Percentiles rank a stretch among this genome's conserved stretches.
These are phyloP conservation scores for Flaveria ramosissima DNA, from an alignment of 129 eudicot species.

Conservation along the genomic window DNA sequence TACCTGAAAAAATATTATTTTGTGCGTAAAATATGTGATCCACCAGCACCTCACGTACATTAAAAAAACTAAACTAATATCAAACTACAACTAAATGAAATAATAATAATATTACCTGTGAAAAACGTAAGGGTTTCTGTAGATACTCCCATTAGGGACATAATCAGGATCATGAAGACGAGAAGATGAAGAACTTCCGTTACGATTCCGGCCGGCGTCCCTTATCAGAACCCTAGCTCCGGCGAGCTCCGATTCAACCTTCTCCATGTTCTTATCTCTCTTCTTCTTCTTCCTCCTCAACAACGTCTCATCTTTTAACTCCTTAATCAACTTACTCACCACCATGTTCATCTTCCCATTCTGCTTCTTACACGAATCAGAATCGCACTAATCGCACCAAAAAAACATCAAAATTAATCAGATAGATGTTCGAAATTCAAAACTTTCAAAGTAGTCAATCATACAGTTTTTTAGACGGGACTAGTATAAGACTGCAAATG, in stretches of 20 bases:
- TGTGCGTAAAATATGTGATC: not conserved
- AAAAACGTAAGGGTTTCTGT: conserved; percentile 61
- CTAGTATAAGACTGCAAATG: too few relatives aligned
- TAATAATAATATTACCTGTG: conserved; percentile 51
- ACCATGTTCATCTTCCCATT: conserved; percentile 64
- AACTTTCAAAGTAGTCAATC: too few relatives aligned
- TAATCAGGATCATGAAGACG: conserved; percentile 49
- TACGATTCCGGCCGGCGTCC: conserved; percentile 35
- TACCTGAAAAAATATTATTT: not conserved
- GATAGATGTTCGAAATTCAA: too few relatives aligned
- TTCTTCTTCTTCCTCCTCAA: conserved; percentile 42
- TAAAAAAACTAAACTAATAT: not conserved
- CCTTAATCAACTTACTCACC: conserved; percentile 47
- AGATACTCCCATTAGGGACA: conserved; percentile 69
- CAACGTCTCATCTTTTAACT: conserved; percentile 42
- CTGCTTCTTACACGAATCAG: conserved; percentile 42
- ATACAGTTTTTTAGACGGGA: too few relatives aligned
- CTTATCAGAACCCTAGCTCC: conserved; percentile 68
- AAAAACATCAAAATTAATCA: not conserved
- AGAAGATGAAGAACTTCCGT: conserved; percentile 33
- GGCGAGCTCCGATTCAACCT: conserved; percentile 57
- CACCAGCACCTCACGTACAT: conserved; percentile 7
- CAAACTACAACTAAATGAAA: not conserved
- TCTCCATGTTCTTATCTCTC: conserved; percentile 54
- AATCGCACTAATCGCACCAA: conserved; percentile 24